phyloP scores from a whole-genome alignment of 2,329 filamentous ascomycete genomes.

The Fusarium decemcellulare region DNA sequence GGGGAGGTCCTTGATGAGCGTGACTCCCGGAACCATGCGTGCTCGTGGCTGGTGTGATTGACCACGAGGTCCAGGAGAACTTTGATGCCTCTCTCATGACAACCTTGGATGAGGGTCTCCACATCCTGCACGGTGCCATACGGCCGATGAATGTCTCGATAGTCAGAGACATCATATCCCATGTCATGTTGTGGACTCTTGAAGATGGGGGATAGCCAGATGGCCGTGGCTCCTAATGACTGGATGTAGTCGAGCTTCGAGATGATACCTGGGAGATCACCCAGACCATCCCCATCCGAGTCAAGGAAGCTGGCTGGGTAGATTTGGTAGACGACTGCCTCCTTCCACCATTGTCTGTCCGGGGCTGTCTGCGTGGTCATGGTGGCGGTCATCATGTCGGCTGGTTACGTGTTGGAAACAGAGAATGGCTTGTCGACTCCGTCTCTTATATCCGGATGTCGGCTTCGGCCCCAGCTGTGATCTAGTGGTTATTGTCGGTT shows the following conservation, averaged over 20 bases:
- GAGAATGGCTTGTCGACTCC: not conserved
- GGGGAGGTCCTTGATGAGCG: constrained; percentile 62
- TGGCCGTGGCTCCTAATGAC: constrained; percentile 34
- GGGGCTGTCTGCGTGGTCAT: constrained; percentile 18
- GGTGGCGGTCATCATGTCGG: not conserved
- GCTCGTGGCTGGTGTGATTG: constrained; percentile 54
- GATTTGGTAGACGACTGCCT: constrained; percentile 49
- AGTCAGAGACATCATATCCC: constrained; percentile 77
- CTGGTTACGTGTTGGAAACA: not conserved
- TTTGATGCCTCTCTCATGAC: constrained; percentile 59
- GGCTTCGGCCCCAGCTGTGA: not conserved
- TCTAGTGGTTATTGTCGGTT: not conserved
- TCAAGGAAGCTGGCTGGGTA: constrained; percentile 51
- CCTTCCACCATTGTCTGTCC: constrained; percentile 40
- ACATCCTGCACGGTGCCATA: constrained; percentile 78
- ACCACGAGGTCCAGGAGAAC: constrained; percentile 48
- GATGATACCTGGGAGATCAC: constrained; percentile 42
- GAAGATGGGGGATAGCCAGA: constrained; percentile 48
- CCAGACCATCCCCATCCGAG: constrained; percentile 40
- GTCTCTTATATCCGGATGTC: constrained; percentile 7
- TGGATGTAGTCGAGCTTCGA: constrained; percentile 48
- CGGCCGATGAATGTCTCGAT: constrained; percentile 56
- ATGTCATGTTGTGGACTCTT: constrained; percentile 69
- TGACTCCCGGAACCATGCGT: constrained; percentile 71
- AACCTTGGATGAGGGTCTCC: constrained; percentile 70